Evolutionary conservation across 2,329 filamentous ascomycete species (phyloP), one percentile per base, ranked within the genome.

Genomic region (Monilinia polystroma): DNA sequence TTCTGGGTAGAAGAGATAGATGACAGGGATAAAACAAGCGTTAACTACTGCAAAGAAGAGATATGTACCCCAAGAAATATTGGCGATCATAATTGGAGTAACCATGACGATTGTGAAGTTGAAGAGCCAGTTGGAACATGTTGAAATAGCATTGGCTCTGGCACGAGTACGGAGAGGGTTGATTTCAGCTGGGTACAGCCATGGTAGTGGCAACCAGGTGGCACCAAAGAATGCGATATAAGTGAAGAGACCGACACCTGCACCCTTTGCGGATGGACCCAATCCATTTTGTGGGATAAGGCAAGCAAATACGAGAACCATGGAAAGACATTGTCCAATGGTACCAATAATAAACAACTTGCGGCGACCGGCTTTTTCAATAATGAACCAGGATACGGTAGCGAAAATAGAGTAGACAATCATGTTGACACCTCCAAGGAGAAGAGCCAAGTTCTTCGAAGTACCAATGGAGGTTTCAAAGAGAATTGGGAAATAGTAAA

Each of bases 321-420:
- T 91, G 63, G 85, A 86, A 1, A 82, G 74, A 49, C 85, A 86
- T 80, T 88, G 87, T 0, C 87, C 87, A 45, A 84, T 78, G 0
- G 86, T 85, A 64, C 89, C 89, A 70, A 90, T 85, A 20, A 93
- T 78, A 87, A 93, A 92, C 69, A 93, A 83, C 73, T 86, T 85
- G 23, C 90, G 84, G 45, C 90, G 87, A 20, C 89, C 89, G 6
- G 88, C 84, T 2, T 87, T 83, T 76, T 84, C 82, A 64, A 83
- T 82, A 35, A 80, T 75, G 51, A 79, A 79, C 84, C 84, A 81
- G 53, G 84, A 83, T 0, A 78, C 77, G 0, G 82, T 84, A 2
- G 83, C 82, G 69, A 83, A 84, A 65, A 82, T 81, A 26, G 81
- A 76, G 74, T 84, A 84, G n/a, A 84, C 78, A 45, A 83, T 79